A percentile compares a stretch with the other conserved stretches of the same genome.
Conservation (phyloP, 805 yeast genomes). For the Yarrowia bubula region DNA sequence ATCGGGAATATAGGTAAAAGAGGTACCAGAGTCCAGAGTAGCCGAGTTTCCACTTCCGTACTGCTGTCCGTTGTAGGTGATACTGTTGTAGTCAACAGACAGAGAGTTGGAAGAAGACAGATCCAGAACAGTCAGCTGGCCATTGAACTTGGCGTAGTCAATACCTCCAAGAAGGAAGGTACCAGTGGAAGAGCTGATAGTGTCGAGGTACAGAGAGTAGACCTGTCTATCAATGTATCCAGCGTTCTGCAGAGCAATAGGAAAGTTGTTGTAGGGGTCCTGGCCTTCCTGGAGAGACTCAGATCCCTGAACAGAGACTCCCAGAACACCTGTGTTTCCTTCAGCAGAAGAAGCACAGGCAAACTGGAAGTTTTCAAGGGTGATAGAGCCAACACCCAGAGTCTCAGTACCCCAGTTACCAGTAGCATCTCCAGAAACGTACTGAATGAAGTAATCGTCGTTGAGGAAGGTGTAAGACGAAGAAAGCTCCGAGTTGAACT, state of each 20-base stretch:
- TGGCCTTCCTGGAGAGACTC: constrained; percentile 31
- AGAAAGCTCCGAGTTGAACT: constrained; percentile 18
- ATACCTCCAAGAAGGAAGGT: constrained; percentile 45
- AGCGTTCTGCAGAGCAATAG: constrained; percentile 37
- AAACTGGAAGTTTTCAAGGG: constrained; percentile 53
- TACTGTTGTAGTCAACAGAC: constrained; percentile 20
- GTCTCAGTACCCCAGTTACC: constrained; percentile 61
- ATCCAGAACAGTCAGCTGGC: constrained; percentile 37
- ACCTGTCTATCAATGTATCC: constrained; percentile 44
- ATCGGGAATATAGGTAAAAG: constrained; percentile 51
- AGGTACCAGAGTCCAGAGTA: constrained; percentile 56
- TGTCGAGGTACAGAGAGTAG: constrained; percentile 47
- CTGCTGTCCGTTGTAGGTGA: not conserved
- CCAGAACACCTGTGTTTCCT: constrained; percentile 48
- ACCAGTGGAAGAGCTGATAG: constrained; percentile 37
- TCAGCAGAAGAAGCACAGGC: constrained; percentile 64
- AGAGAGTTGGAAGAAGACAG: not conserved
- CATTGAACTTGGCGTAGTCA: constrained; percentile 43
- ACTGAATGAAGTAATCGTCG: constrained; percentile 30
- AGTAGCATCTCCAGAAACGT: constrained; percentile 44
- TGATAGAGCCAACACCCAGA: constrained; percentile 49
- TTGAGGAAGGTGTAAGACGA: constrained; percentile 31
- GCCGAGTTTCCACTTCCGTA: not conserved
- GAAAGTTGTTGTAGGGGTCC: constrained; percentile 32
- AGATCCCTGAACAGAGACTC: constrained; percentile 32